Conservation (phyloP, 164 flowering plant genomes). For the Vitis rupestris region DNA sequence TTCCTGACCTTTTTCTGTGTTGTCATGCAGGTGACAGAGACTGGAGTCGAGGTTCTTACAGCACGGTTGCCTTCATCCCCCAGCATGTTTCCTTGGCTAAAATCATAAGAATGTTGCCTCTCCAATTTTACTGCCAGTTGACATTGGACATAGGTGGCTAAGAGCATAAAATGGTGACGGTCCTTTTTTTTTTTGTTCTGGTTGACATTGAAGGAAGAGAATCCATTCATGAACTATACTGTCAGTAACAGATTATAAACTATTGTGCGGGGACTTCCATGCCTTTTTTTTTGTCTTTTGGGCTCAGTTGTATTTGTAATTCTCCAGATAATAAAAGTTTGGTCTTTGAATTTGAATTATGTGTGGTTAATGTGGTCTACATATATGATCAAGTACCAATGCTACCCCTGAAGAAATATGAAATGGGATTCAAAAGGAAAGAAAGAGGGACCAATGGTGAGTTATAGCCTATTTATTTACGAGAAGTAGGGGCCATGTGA, state of each 20-base stretch:
- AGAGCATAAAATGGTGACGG: no score
- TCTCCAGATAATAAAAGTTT: not conserved
- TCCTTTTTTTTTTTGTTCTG: no score
- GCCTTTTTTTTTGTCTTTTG: no score
- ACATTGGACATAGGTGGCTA: not conserved
- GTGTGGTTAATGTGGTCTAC: no score
- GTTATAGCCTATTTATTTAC: no score
- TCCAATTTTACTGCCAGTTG: not conserved
- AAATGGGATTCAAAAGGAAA: no score
- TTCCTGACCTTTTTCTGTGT: not conserved
- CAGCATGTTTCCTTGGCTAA: constrained; percentile 77
- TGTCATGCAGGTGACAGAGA: constrained; percentile 76
- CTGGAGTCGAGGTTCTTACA: constrained; percentile 93
- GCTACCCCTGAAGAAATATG: no score
- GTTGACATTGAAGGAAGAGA: not conserved
- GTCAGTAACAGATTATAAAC: not conserved
- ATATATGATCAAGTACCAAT: no score
- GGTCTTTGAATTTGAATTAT: no score
- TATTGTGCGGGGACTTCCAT: not conserved
- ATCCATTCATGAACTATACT: not conserved
- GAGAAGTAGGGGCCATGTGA: no score
- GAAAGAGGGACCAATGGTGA: no score
- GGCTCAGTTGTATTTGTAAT: not conserved
- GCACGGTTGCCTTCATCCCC: constrained; percentile 90
- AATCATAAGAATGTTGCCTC: constrained; percentile 10